These are phyloP conservation scores for Aureococcus anophagefferens DNA, from an alignment of 108 stramenopile genomes.

Conservation along the genomic window DNA sequence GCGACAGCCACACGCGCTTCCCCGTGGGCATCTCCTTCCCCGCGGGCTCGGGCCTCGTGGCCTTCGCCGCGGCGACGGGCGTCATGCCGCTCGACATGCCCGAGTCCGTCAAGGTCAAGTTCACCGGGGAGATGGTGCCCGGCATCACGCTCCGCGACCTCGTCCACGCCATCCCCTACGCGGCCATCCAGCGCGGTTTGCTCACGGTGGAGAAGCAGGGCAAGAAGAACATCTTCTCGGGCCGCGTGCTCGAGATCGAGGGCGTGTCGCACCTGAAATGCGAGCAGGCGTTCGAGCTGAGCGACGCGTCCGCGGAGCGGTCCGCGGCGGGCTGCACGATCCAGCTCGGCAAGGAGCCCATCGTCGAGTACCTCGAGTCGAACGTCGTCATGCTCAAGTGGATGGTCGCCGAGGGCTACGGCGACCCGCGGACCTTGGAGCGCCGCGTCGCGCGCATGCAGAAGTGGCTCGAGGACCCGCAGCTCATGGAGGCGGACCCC, in stretches of 20 bases:
- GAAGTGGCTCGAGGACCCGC: slow-evolving; percentile 77
- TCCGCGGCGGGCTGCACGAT: slow-evolving; percentile 92
- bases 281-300: slow-evolving; percentile 90
- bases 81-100: slow-evolving; percentile 94
- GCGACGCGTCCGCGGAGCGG: slow-evolving; percentile 82
- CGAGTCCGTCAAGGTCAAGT: slow-evolving; percentile 79
- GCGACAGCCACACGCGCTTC: slow-evolving; percentile 91
- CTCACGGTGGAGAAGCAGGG: slow-evolving; percentile 86
- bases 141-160: slow-evolving; percentile 89
- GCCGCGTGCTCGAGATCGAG: slow-evolving; percentile 87
- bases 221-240: slow-evolving; percentile 90
- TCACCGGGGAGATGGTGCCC: slow-evolving; percentile 81
- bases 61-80: slow-evolving; percentile 89
- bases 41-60: slow-evolving; percentile 83
- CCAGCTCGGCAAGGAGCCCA: slow-evolving; percentile 82
- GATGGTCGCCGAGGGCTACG: slow-evolving; percentile 94
- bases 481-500: slow-evolving; percentile 73
- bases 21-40: slow-evolving; percentile 92
- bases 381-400: slow-evolving; percentile 93
- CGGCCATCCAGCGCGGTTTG: slow-evolving; percentile 75
- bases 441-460: slow-evolving; percentile 89
- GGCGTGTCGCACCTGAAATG: slow-evolving; percentile 83
- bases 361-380: slow-evolving; percentile 78
- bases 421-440: slow-evolving; percentile 78
- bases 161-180: slow-evolving; percentile 90